Base-by-base conservation (phyloP, 768 basidiomycete genomes). In the Lentinula guzmanii region DNA sequence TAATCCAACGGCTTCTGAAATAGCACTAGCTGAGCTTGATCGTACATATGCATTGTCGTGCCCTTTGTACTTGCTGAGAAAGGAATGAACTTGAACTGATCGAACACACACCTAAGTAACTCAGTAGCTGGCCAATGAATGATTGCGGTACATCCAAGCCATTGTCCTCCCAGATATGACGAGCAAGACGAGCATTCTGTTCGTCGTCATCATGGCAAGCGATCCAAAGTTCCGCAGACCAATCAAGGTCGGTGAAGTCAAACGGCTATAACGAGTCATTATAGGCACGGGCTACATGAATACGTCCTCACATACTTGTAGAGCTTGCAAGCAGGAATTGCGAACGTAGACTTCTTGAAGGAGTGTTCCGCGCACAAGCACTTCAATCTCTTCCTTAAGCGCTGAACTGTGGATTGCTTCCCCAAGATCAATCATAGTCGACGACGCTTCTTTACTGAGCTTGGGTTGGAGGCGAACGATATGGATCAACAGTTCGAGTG, bases 191-290 rank as follows among this genome's bases (percentile, higher is more conserved):
- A 0, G 86, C 86, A 66, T 95, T 98, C 68, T 95, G 93, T 67
- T 94, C 93, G 57, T 85, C 86, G 8, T 81, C 78, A 62, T 98
- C 97, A 65, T 98, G 93, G 58, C 83, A 87, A 4, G 90, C 90
- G 42, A 98, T 80, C 86, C 93, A 92, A 1, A 99, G 72, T 69
- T 91, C 87, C 0, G 90, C 85, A 2, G 90, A 91, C 90, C 95
- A 99, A 63, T 97, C 95, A 41, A 93, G 71, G 52, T 98, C 96
- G 0, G 95, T 98, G 52, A 98, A 72, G 73, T 98, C 97, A 65
- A 98, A 89, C 0, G 95, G 90, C 93, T 98, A 11, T 59, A 48
- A 9, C 46, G 21, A 21, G 21, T 21, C 39, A 33, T 59, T 13
- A 42, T 57, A 39, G 52, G 6, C 42, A 52, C 24, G 52, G 35